Conservation (phyloP, 495 filamentous ascomycete genomes). For the Jackrogersella multiformis region DNA sequence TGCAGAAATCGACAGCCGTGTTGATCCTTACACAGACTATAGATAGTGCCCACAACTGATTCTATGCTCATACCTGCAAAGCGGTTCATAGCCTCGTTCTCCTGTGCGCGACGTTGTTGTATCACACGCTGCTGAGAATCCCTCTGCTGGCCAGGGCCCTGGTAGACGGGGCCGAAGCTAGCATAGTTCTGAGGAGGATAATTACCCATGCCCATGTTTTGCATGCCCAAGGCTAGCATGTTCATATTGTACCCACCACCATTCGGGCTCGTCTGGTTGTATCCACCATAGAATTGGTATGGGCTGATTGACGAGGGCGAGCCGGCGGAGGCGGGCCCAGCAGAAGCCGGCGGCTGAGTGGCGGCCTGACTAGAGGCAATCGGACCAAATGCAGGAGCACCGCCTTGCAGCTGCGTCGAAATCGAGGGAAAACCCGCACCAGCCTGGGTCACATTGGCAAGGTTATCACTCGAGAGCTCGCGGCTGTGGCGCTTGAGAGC, state of each 20-base stretch:
- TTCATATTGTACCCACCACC: conserved; percentile 57
- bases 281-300: conserved; percentile 57
- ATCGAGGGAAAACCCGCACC: conserved; percentile 60
- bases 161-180: conserved; percentile 55
- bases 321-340: conserved; percentile 44
- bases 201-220: conserved; percentile 63
- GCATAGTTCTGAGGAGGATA: conserved; percentile 64
- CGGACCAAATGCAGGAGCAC: conserved; percentile 75
- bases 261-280: conserved; percentile 36
- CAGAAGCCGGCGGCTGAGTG: conserved; percentile 43
- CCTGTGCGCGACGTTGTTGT: conserved; percentile 70
- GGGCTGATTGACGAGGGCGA: conserved; percentile 48
- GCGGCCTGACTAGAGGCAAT: conserved; percentile 47
- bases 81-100: conserved; percentile 73
- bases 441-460: conserved; percentile 54
- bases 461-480: conserved; percentile 65
- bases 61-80: conserved; percentile 83
- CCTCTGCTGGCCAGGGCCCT: conserved; percentile 56
- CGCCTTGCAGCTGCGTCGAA: conserved; percentile 78
- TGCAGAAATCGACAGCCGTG: conserved; percentile 95
- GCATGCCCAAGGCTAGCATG: conserved; percentile 68
- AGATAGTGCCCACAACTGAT: conserved; percentile 79
- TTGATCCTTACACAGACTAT: conserved; percentile 92
- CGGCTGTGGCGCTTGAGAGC: conserved; percentile 72
- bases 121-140: conserved; percentile 77